phyloP scores from a whole-genome alignment of 306 rosid species.

The Vigna unguiculata region DNA sequence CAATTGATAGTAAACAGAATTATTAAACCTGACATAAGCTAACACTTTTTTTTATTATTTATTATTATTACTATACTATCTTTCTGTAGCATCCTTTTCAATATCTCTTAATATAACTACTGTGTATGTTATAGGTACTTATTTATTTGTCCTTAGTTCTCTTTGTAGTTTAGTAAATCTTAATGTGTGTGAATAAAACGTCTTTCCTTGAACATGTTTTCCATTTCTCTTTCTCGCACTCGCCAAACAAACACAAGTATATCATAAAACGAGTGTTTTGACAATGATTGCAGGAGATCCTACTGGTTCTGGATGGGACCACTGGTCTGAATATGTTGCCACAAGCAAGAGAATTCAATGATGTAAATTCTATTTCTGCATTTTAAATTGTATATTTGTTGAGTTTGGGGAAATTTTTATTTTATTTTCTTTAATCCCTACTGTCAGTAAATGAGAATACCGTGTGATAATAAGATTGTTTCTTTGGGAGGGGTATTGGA shows the following conservation, averaged over 20 bases:
- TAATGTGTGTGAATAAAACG: constrained; percentile 11
- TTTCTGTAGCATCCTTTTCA: neutral
- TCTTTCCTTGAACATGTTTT: neutral
- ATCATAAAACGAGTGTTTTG: constrained; percentile 15
- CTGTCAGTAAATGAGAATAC: constrained; percentile 18
- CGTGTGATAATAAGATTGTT: neutral
- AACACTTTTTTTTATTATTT: neutral
- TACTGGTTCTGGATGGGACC: constrained; percentile 94
- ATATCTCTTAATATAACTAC: neutral
- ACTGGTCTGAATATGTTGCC: constrained; percentile 99
- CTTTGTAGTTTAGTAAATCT: neutral
- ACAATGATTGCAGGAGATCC: constrained; percentile 77
- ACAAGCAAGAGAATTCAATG: constrained; percentile 96
- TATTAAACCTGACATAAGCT: neutral
- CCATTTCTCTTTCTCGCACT: constrained; percentile 5
- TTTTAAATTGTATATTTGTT: constrained; percentile 32
- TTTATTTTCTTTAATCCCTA: constrained; percentile 27
- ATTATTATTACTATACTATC: neutral
- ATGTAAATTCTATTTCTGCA: constrained; percentile 60
- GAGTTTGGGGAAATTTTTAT: constrained; percentile 15
- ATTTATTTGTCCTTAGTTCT: neutral
- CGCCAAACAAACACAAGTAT: neutral
- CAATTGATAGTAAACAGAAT: neutral
- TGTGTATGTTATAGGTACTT: constrained; percentile 2
- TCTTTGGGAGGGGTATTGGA: constrained; percentile 25